Evolutionary conservation across 192 early-diverging fungal genomes (phyloP).

Genomic region (Physocladia obscura): DNA sequence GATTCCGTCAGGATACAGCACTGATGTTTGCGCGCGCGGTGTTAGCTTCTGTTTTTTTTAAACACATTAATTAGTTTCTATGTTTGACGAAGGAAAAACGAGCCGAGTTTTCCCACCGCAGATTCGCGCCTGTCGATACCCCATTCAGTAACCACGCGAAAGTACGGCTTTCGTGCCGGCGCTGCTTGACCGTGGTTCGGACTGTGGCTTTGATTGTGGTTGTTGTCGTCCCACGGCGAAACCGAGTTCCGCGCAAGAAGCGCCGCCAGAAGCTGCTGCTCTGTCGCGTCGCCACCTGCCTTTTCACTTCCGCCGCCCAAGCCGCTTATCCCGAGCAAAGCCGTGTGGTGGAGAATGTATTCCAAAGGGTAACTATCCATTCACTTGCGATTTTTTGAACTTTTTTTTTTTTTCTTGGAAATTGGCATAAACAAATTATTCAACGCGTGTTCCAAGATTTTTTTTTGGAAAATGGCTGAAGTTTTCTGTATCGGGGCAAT

Average conservation of each 20-base stretch:
- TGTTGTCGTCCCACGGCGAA: slow-evolving; percentile 36
- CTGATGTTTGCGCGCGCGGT: slow-evolving; percentile 65
- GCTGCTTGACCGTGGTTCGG: too few species aligned
- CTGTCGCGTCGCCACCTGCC: not conserved
- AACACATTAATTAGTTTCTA: too few species aligned
- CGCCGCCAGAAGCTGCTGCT: slow-evolving; percentile 25
- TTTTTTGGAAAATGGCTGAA: slow-evolving; percentile 57
- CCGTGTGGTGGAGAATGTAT: slow-evolving; percentile 49
- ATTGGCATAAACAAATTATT: not conserved
- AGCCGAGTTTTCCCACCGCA: too few species aligned
- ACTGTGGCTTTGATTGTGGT: too few species aligned
- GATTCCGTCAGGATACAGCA: slow-evolving; percentile 82
- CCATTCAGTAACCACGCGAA: too few species aligned
- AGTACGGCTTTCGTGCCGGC: too few species aligned
- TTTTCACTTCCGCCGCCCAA: slow-evolving; percentile 25
- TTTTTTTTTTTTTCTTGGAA: too few species aligned
- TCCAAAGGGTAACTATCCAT: slow-evolving; percentile 48
- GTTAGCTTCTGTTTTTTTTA: too few species aligned
- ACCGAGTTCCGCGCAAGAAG: slow-evolving; percentile 42
- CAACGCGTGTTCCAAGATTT: not conserved
- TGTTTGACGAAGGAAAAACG: too few species aligned
- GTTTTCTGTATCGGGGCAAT: slow-evolving; percentile 49
- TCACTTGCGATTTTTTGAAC: too few species aligned
- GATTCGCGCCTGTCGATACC: too few species aligned
- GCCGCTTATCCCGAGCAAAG: slow-evolving; percentile 45